phyloP scores from a whole-genome alignment of 257 asterid species.

The Solanum habrochaites region DNA sequence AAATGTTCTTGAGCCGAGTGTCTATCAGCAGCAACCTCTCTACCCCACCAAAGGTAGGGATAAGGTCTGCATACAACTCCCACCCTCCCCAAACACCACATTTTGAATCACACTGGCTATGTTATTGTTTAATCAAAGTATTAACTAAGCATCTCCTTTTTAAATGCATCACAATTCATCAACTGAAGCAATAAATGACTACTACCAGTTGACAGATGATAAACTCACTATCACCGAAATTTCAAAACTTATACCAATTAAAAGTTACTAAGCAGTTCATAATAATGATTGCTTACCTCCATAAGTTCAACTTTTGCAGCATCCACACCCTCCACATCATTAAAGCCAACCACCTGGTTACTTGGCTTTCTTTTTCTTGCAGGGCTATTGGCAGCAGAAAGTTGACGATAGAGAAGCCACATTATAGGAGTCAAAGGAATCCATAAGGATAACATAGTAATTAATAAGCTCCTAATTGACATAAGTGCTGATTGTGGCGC shows the following conservation, averaged over 20 bases:
- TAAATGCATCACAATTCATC: not conserved
- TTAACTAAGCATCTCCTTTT: not conserved
- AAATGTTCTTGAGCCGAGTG: not conserved
- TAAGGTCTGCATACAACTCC: not conserved
- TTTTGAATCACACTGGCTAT: not conserved
- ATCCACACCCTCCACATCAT: conserved; percentile 94
- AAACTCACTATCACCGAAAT: not conserved
- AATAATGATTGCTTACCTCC: conserved; percentile 47
- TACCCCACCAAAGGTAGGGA: not conserved
- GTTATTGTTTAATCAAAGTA: not conserved
- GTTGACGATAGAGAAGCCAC: conserved; percentile 89
- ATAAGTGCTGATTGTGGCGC: conserved; percentile 74
- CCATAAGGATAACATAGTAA: conserved; percentile 73
- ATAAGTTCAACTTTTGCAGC: conserved; percentile 85
- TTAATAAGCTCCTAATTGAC: conserved; percentile 62
- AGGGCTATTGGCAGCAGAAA: conserved; percentile 77
- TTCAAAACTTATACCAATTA: not conserved
- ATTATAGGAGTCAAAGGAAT: conserved; percentile 82
- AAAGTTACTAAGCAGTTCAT: not conserved
- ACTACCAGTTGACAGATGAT: not conserved
- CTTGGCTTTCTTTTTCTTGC: conserved; percentile 59
- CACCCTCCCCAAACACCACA: not conserved
- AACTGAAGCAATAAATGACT: not conserved
- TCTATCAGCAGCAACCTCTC: not conserved
- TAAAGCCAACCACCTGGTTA: conserved; percentile 58